Evolutionary conservation across 192 early-diverging fungal species (phyloP), one percentile per base, ranked within the genome.

Genomic region (Coemansia sp.): DNA sequence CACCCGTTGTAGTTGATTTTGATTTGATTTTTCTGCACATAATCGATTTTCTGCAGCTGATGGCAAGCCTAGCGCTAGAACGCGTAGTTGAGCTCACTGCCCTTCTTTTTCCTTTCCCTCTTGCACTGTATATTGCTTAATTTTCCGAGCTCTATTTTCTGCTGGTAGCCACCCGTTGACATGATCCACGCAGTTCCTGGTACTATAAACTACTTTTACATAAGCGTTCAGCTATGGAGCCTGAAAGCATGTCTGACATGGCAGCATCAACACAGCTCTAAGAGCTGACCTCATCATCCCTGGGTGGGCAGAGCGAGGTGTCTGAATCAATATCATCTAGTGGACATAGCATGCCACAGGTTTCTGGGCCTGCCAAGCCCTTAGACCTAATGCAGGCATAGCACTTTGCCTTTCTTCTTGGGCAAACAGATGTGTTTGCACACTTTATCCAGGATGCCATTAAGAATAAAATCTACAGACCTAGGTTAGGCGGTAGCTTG

Each of bases 361-460:
- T 47, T 10, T 16, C 55, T 8, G 77, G 68, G 39, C 65, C 71
- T 8, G 60, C 59, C 8, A 66, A 74, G 45, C 73, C 78, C 12
- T 52, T 81, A 49, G 78, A 81, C 47, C 66, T 54, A 3, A 77
- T 73, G 69, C 80, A 75, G 41, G 74, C 54, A 16, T 76, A 78
- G 62, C 67, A 80, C 14, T 84, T 77, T 72, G 79, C 83, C 0
- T 82, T 60, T 41, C 53, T 84, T 47, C 75, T 84, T 12, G 69
- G 85, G 3, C 86, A 88, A 59, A 91, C 88, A 4, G 89, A 91
- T 55, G 75, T 91, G 47, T 91, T 91, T 74, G 62, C 85, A 37
- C 87, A 88, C 57, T 90, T 90, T 67, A 83, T 89, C 53, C 78
- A 87, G 59, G 66, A 84, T 41, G 70, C 74, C 52, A 85, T 85